Percentiles rank a stretch among this genome's conserved stretches.
Conservation (phyloP, 2,329 filamentous ascomycete genomes). For the Lachnellula cervina region DNA sequence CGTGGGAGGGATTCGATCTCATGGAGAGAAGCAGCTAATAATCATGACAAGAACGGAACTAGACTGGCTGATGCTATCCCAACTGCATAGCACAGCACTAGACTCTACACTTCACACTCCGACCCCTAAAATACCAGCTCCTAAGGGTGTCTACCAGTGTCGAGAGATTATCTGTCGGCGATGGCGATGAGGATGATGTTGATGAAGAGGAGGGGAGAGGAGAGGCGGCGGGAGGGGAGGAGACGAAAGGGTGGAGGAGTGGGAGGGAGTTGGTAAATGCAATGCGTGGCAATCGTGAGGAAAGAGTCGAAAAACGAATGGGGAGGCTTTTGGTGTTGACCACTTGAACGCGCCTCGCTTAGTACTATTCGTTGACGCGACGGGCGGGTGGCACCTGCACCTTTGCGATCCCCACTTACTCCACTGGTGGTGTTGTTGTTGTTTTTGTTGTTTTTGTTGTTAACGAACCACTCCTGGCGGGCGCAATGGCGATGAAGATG, state of each 20-base stretch:
- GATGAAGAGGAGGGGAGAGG: neutral
- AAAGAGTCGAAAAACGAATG: neutral
- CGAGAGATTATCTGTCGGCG: neutral
- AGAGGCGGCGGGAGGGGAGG: neutral
- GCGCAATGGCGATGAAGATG: neutral
- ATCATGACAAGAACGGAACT: constrained; percentile 7
- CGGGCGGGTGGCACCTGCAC: no score
- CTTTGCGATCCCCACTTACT: no score
- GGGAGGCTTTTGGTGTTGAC: neutral
- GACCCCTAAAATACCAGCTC: neutral
- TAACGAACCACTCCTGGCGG: neutral
- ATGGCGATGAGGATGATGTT: neutral
- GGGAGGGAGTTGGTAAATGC: neutral
- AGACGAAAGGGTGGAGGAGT: neutral
- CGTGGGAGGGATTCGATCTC: constrained; percentile 10
- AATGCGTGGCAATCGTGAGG: neutral
- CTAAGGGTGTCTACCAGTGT: neutral
- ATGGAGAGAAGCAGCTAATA: constrained; percentile 8
- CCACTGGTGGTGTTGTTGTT: no score
- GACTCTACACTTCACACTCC: neutral
- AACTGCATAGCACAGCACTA: neutral
- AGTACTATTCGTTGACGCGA: no score
- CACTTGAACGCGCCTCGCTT: no score
- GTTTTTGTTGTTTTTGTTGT: neutral
- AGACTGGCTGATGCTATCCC: neutral